phyloP scores from a whole-genome alignment of 1,139 yeast genomes.

The Wickerhamomyces sp. region DNA sequence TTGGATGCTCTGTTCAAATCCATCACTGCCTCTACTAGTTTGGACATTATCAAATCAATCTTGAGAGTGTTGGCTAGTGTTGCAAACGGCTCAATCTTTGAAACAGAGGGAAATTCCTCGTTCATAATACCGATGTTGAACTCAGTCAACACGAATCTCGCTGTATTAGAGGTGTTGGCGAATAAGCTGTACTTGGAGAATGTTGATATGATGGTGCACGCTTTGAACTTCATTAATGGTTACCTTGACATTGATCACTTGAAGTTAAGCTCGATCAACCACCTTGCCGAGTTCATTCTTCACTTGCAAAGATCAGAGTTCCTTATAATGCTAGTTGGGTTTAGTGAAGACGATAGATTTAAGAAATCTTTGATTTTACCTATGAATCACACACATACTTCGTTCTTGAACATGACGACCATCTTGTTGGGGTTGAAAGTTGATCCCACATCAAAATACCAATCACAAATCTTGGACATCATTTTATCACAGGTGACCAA shows the following conservation, averaged over 20 bases:
- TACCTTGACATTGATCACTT: slow-evolving; percentile 18
- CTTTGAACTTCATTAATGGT: slow-evolving; percentile 16
- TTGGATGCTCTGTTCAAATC: slow-evolving; percentile 10
- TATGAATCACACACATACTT: slow-evolving; percentile 6
- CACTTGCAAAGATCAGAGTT: slow-evolving; percentile 19
- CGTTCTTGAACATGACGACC: slow-evolving; percentile 9
- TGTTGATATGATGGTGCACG: slow-evolving; percentile 15
- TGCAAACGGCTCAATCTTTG: slow-evolving; percentile 17
- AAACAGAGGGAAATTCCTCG: slow-evolving; percentile 6
- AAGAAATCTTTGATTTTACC: slow-evolving; percentile 8
- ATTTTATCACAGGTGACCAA: slow-evolving; percentile 14
- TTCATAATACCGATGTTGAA: slow-evolving; percentile 17
- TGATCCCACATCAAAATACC: slow-evolving; percentile 16
- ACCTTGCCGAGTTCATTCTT: slow-evolving; percentile 17
- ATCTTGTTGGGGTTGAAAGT: slow-evolving; percentile 13
- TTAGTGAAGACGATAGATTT: slow-evolving; percentile 14
- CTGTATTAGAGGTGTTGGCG: slow-evolving; percentile 13
- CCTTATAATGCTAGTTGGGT: slow-evolving; percentile 10
- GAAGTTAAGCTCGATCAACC: slow-evolving; percentile 15
- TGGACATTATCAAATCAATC: slow-evolving; percentile 8
- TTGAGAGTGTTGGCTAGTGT: slow-evolving; percentile 12
- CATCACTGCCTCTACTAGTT: slow-evolving; percentile 4
- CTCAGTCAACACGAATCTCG: slow-evolving; percentile 13
- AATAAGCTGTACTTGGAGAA: slow-evolving; percentile 18
- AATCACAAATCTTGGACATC: slow-evolving; percentile 14